Evolutionary conservation across 352 stramenopile species (phyloP).

Genomic region (Phytophthora capsici): DNA sequence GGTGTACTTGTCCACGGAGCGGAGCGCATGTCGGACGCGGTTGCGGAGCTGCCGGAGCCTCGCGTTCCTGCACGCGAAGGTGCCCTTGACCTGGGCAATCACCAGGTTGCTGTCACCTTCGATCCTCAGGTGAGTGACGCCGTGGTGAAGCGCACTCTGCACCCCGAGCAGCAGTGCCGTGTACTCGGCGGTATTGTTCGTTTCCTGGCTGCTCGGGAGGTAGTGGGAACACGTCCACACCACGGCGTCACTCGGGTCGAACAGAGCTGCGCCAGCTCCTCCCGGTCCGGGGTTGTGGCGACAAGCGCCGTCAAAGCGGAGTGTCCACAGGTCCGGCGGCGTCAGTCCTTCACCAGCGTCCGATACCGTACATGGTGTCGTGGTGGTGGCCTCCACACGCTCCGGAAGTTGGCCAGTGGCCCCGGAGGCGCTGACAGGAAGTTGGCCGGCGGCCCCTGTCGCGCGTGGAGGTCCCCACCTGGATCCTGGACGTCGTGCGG

Average conservation of each 20-base stretch:
- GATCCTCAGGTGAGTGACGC: neutral
- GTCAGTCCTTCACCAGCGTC: neutral
- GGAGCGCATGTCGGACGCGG: neutral
- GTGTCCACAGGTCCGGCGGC: neutral
- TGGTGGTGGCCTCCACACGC: neutral
- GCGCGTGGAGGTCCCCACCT: no score
- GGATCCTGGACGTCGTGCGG: no score
- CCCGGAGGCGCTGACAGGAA: no score
- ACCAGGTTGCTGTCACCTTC: slow-evolving; percentile 19
- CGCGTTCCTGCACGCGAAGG: neutral
- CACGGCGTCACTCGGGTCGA: slow-evolving; percentile 10
- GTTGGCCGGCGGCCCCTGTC: no score
- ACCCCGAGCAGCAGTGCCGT: slow-evolving; percentile 28
- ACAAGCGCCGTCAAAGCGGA: slow-evolving; percentile 23
- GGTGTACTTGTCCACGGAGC: no score
- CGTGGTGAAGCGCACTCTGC: slow-evolving; percentile 4
- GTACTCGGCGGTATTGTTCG: slow-evolving; percentile 43
- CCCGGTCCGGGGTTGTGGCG: slow-evolving; percentile 10
- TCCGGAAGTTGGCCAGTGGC: neutral
- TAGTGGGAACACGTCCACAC: slow-evolving; percentile 29
- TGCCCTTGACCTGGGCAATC: slow-evolving; percentile 12
- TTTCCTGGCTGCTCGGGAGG: slow-evolving; percentile 13
- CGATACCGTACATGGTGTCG: neutral
- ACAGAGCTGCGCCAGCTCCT: slow-evolving; percentile 14
- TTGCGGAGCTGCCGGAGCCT: neutral